Base-by-base conservation (phyloP, 192 early-diverging fungal species). In the Backusella liffmaniae region DNA sequence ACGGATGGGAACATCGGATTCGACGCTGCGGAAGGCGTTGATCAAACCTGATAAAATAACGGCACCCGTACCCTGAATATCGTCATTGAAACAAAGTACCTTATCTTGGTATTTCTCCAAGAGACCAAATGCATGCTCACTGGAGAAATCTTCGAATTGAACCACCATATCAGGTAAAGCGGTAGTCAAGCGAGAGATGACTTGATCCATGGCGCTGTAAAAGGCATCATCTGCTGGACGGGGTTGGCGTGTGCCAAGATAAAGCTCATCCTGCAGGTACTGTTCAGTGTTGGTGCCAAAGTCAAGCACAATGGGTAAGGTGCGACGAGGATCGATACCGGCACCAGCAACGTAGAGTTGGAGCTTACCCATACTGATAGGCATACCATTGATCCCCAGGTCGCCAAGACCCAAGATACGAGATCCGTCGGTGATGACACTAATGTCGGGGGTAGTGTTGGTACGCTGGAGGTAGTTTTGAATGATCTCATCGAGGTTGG, bases 61-160 rank as follows among this genome's bases (percentile, higher is more conserved):
- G 72, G 94, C 96, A 66, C 97, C 97, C 29, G 95, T 96, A 41
- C 95, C 94, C 78, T 96, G 94, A 73, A 96, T 96, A 76, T 96
- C 95, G 74, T 99, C 97, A 83, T 99, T 99, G 83, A 99, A 99
- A 82, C 91, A 94, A 68, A 94, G 88, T 42, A 90, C 91, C 23
- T 87, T 83, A 77, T 91, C 66, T 72, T 93, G 89, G 83, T 96
- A 96, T 71, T 91, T 87, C 21, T 91, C 89, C 62, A 98, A 83
- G 36, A 96, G 84, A 18, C 88, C 92, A 80, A 97, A 97, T 10
- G 97, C 84, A 67, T 98, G 95, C 76, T 96, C 95, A 10, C 94
- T 92, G 29, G 93, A 94, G 75, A 96, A 99, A 80, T 99, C 97
- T 84, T 99, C 97, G 68, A 97, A 98, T 84, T 99, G 97, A 67